phyloP scores from a whole-genome alignment of 2,329 filamentous ascomycete genomes.

The Pseudogymnoascus sp. region DNA sequence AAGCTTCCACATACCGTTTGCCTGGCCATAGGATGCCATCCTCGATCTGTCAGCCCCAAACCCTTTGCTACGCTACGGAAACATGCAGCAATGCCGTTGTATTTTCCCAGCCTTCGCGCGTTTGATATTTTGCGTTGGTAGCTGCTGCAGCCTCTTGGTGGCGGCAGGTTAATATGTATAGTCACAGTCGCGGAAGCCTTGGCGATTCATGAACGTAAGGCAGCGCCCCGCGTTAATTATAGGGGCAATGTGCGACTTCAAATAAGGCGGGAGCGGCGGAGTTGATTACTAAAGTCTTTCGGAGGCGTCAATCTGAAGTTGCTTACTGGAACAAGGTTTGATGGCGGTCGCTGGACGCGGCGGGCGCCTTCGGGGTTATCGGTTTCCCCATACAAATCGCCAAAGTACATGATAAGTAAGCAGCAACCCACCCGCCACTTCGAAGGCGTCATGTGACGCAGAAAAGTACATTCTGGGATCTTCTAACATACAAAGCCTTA shows the following conservation, averaged over 20 bases:
- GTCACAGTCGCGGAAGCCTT: not conserved
- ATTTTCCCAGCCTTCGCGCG: not conserved
- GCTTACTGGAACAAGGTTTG: constrained; percentile 5
- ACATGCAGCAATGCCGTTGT: constrained; percentile 5
- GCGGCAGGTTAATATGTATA: constrained; percentile 5
- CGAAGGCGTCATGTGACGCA: not conserved
- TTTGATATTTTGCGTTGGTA: constrained; percentile 1
- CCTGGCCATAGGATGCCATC: constrained; percentile 30
- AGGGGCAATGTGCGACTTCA: constrained; percentile 1
- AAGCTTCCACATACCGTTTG: constrained; percentile 26
- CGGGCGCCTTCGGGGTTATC: constrained; percentile 5
- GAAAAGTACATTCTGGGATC: not conserved
- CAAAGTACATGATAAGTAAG: constrained; percentile 1
- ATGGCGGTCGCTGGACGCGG: not conserved
- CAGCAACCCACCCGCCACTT: not conserved
- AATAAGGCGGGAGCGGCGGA: not conserved
- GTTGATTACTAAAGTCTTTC: not conserved
- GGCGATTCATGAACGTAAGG: not conserved
- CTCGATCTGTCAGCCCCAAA: constrained; percentile 15
- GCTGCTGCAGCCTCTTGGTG: not conserved
- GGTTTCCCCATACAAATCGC: not conserved
- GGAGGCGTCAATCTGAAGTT: constrained; percentile 4
- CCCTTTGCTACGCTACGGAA: not conserved
- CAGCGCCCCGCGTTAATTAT: constrained; percentile 3
- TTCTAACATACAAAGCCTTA: not conserved